A percentile compares a stretch with the other conserved stretches of the same genome.
phyloP scores from a whole-genome alignment of 2,329 filamentous ascomycete species.

The Fusarium nodosum region DNA sequence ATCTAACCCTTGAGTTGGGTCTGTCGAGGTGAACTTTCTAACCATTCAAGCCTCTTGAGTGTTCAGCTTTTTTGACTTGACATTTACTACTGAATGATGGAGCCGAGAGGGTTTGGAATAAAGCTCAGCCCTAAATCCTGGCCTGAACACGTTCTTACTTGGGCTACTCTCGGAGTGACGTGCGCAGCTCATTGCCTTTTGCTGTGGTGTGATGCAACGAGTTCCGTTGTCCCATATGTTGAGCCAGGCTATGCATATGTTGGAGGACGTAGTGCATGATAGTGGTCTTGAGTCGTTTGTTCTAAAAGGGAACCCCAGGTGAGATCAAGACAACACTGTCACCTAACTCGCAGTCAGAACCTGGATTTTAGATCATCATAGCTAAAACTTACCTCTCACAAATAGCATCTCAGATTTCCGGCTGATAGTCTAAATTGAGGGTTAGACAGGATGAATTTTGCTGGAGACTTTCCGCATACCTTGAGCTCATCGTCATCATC shows the following conservation, averaged over 20 bases:
- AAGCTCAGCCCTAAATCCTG: background rate
- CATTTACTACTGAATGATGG: background rate
- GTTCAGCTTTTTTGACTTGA: slow-evolving; percentile 10
- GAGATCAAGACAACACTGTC: slow-evolving; percentile 81
- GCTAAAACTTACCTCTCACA: slow-evolving; percentile 80
- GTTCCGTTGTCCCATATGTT: slow-evolving; percentile 6
- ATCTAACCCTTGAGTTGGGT: slow-evolving; percentile 11
- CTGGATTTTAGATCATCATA: background rate
- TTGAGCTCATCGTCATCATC: slow-evolving; percentile 85
- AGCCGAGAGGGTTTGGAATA: background rate
- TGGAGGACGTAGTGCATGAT: slow-evolving; percentile 9
- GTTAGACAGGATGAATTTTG: background rate
- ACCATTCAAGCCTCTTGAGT: slow-evolving; percentile 5
- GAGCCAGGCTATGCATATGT: slow-evolving; percentile 2
- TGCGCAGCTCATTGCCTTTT: slow-evolving; percentile 14
- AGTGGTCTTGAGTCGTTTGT: background rate
- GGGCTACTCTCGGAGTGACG: slow-evolving; percentile 6
- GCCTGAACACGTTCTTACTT: background rate
- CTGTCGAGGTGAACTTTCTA: slow-evolving; percentile 10
- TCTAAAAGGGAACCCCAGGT: slow-evolving; percentile 63
- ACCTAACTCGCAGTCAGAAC: slow-evolving; percentile 61
- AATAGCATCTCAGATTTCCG: slow-evolving; percentile 99
- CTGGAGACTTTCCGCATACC: slow-evolving; percentile 59
- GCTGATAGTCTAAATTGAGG: slow-evolving; percentile 79
- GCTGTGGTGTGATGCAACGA: slow-evolving; percentile 7